phyloP scores from a whole-genome alignment of 768 basidiomycete genomes.

The Clavaria fumosa region DNA sequence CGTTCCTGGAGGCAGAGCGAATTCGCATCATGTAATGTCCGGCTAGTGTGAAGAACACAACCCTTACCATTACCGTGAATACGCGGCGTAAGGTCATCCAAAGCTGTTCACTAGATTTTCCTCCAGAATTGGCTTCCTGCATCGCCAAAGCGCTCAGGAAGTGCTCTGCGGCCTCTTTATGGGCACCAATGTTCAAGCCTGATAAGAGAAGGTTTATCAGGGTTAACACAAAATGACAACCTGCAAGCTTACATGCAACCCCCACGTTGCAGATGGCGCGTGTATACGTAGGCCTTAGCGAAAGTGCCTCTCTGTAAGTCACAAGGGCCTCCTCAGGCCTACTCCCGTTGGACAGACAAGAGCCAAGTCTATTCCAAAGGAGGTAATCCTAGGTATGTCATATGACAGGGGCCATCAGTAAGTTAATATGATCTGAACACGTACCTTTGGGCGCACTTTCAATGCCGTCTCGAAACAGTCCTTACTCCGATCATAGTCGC shows the following conservation, averaged over 20 bases:
- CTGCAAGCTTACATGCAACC: constrained; percentile 66
- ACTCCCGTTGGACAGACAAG: constrained; percentile 85
- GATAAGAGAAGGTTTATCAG: constrained; percentile 7
- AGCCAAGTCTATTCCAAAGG: constrained; percentile 92
- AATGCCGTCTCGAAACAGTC: constrained; percentile 92
- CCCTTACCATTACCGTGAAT: constrained; percentile 62
- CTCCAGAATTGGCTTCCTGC: constrained; percentile 55
- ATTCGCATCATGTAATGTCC: too few relatives aligned
- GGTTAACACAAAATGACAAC: neutral
- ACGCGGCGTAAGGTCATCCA: constrained; percentile 84
- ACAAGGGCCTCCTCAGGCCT: constrained; percentile 89
- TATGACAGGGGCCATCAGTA: constrained; percentile 2
- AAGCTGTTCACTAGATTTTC: constrained; percentile 66
- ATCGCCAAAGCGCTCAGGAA: constrained; percentile 72
- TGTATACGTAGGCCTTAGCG: constrained; percentile 87
- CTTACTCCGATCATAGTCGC: constrained; percentile 75
- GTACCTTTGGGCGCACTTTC: constrained; percentile 50
- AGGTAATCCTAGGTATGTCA: constrained; percentile 53
- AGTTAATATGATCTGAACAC: constrained; percentile 1
- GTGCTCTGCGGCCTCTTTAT: constrained; percentile 94
- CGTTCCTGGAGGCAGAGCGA: constrained; percentile 40
- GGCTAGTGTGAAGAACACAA: constrained; percentile 2
- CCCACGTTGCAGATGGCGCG: constrained; percentile 97
- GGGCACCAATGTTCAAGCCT: constrained; percentile 93
- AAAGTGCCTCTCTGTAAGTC: constrained; percentile 80